These are phyloP conservation scores for Aegilops tauschii DNA, from an alignment of 176 grass and related monocot genomes.

Conservation along the genomic window DNA sequence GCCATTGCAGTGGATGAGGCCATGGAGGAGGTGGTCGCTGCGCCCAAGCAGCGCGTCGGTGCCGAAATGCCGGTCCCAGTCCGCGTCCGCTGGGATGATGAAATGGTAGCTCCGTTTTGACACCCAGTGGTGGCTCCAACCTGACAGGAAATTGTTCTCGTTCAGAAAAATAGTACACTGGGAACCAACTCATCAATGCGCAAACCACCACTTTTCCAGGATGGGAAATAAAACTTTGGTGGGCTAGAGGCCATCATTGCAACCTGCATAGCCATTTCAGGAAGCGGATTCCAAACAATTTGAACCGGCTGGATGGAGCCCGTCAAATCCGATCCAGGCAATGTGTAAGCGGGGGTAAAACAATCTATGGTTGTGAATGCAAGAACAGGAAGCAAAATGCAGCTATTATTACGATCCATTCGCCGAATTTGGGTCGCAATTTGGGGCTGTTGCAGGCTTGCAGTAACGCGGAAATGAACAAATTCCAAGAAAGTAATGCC, in stretches of 20 bases:
- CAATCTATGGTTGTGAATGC: neutral
- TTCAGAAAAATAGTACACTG: neutral
- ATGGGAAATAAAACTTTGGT: conserved; percentile 22
- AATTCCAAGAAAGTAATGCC: neutral
- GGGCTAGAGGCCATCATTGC: conserved; percentile 30
- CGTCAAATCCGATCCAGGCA: neutral
- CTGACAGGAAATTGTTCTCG: conserved; percentile 50
- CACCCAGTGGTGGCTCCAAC: conserved; percentile 87
- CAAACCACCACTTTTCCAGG: conserved; percentile 28
- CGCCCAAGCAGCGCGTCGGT: conserved; percentile 42
- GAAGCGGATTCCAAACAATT: conserved; percentile 21
- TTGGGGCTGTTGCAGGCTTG: neutral
- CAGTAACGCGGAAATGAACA: neutral
- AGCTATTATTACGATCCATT: neutral
- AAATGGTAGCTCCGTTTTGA: conserved; percentile 89
- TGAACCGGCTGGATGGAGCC: conserved; percentile 17
- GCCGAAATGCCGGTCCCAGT: conserved; percentile 53
- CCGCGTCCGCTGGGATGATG: conserved; percentile 55
- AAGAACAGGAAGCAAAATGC: conserved; percentile 14
- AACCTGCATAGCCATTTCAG: conserved; percentile 7
- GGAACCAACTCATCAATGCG: conserved; percentile 22
- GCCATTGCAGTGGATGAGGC: conserved; percentile 81
- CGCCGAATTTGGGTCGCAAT: neutral
- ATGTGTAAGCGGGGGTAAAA: neutral
- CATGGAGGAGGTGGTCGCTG: conserved; percentile 75